phyloP scores from a whole-genome alignment of 768 basidiomycete genomes.

The Kwoniella newhampshirensis region DNA sequence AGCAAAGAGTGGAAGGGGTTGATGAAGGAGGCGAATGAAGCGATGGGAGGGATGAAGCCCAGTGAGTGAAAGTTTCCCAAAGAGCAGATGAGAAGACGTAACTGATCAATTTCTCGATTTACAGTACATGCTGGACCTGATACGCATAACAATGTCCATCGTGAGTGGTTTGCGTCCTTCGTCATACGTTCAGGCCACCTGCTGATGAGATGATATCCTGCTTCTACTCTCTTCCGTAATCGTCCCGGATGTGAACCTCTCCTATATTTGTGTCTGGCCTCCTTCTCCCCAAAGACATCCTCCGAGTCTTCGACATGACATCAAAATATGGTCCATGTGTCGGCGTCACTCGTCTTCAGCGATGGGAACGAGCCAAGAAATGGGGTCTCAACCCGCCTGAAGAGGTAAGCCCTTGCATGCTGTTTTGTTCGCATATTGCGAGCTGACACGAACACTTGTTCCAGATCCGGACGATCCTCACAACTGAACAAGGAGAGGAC shows the following conservation, averaged over 20 bases:
- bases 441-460: neutral
- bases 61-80: constrained; percentile 58
- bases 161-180: too few relatives aligned
- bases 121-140: constrained; percentile 48
- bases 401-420: constrained; percentile 61
- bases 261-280: neutral
- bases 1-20: constrained; percentile 61
- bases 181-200: neutral
- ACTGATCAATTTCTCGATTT: neutral
- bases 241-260: constrained; percentile 52
- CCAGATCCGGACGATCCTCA: constrained; percentile 76
- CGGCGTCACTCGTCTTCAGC: constrained; percentile 66
- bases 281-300: constrained; percentile 32
- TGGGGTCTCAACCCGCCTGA: constrained; percentile 76
- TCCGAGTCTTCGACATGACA: constrained; percentile 52
- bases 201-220: neutral
- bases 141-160: constrained; percentile 47
- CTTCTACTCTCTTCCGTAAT: constrained; percentile 37
- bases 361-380: constrained; percentile 80
- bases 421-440: neutral
- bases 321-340: constrained; percentile 48
- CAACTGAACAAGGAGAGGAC: constrained; percentile 65
- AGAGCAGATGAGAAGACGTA: constrained; percentile 4
- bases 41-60: constrained; percentile 62
- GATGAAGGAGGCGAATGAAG: constrained; percentile 58